Base-by-base conservation (phyloP, 2,329 filamentous ascomycete species). In the Sordariomycetes sp. region DNA sequence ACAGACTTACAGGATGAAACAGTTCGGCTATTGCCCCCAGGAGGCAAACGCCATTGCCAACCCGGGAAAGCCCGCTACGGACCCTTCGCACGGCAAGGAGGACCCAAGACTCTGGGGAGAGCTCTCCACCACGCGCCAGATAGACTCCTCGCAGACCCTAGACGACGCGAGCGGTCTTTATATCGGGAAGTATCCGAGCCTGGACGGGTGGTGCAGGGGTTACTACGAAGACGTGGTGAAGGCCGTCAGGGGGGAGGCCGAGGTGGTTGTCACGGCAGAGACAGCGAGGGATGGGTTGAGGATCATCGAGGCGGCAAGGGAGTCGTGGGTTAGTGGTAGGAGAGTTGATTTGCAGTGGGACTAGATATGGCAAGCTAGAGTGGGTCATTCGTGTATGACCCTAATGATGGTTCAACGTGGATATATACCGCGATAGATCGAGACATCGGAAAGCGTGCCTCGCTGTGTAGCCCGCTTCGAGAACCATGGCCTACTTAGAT, bases 221-320 rank as follows among this genome's bases (percentile, higher is more conserved):
- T 67, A 72, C 16, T 77, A 77, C 59, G 68, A 71, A 34, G 73
- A 76, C 61, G 59, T 76, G 10, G 72, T 71, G 0, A 64, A 69
- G 11, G 70, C 74, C 0, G 71, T 77, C 22, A 65, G 68, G 12
- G 72, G 74, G 0, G 67, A 69, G 57, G 68, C 60, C 1, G 69
- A 74, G 59, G 48, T 75, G 3, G 64, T 64, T n/a, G 73, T 76
- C 0, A 71, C 73, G 58, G 67, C 74, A 0, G 67, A 69, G 20
- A 66, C 73, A 57, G 68, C 69, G 1, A 69, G 72, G 24, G 70
- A 76, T 60, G 72, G 67, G 0, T 60, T 77, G 12, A 64, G 71
- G 52, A 61, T 74, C 16, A 72, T 75, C 59, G 68, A 77, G 65
- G 61, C 77, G 18, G 74, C 74, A 1, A 67, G 72, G 50, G 70